Conservation (phyloP, 768 basidiomycete species). For the Naganishia randhawae region DNA sequence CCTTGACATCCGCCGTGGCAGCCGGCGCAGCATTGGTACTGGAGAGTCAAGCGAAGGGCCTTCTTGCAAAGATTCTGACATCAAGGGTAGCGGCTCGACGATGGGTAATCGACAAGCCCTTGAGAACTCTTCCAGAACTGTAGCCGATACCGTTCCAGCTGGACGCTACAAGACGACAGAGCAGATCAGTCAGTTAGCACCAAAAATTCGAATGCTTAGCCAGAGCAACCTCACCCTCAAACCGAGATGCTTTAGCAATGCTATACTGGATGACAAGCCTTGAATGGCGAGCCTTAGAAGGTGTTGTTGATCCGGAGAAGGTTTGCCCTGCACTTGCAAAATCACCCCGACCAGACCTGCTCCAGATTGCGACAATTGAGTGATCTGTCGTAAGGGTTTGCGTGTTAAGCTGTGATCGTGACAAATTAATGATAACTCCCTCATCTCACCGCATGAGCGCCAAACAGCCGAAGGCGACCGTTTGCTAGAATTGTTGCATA, state of each 20-base stretch:
- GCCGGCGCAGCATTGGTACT: not conserved
- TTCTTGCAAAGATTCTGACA: not conserved
- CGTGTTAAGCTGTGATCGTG: not conserved
- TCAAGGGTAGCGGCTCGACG: constrained; percentile 12
- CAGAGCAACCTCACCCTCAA: constrained; percentile 27
- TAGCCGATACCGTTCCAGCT: constrained; percentile 30
- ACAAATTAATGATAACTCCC: not conserved
- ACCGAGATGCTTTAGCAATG: constrained; percentile 31
- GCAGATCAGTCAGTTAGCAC: not conserved
- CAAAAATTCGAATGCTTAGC: not conserved
- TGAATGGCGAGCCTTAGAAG: constrained; percentile 30
- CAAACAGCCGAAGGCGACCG: constrained; percentile 31
- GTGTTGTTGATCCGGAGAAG: constrained; percentile 2
- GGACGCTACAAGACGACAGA: constrained; percentile 19
- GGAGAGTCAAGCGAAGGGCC: not conserved
- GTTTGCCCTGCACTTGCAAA: constrained; percentile 21
- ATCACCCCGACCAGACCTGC: constrained; percentile 35
- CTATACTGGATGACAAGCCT: constrained; percentile 30
- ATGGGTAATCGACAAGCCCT: constrained; percentile 32
- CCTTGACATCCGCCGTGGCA: constrained; percentile 15
- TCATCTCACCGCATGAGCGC: constrained; percentile 33
- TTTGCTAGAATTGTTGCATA: constrained; percentile 27
- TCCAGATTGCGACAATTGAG: constrained; percentile 35
- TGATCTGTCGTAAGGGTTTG: constrained; percentile 25
- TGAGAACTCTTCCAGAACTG: constrained; percentile 33